Evolutionary conservation across 805 yeast genomes (phyloP), one percentile per base, ranked within the genome.

Genomic region (Yueomyces sp.): DNA sequence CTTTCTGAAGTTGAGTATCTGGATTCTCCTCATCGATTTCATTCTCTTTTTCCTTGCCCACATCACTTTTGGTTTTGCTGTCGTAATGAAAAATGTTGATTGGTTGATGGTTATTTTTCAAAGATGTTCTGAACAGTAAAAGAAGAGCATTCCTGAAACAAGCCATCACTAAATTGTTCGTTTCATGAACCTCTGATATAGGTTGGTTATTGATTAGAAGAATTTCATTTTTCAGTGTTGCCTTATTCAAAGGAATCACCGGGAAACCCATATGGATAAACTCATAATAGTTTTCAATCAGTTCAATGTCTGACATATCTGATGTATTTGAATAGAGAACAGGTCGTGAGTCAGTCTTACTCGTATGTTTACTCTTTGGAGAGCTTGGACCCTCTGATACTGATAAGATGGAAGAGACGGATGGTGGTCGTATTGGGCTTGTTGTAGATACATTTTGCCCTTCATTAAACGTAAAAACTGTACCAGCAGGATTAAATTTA

Each of bases 211-310:
- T 58, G 6, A 60, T 48, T 19, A 60, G 34, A 34, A 60, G 40
- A 9, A 59, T 49, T 26, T 57, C 61, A 41, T 57, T 55, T 2
- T 57, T 58, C 36, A 62, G 46, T 2, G 64, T 57, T 40, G 48
- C 47, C 42, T 59, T 59, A 46, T 65, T 66, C 34, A 66, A 42
- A 3, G 70, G 70, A 19, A 67, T 53, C 0, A 65, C 51, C 36
- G 69, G 64, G 49, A 67, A 59, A 7, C 61, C 58, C 12, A 65
- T 59, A 44, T 66, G 71, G 30, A 67, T 60, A 51, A 70, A 73
- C 46, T 69, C 74, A 49, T 73, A 74, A 50, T 51, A 76, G 44
- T 61, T 61, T 56, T 63, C 72, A 59, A 64, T 68, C 63, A 63
- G 59, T 54, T 60, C 73, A 50, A 50, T 50, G 44, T 60, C 64